These are phyloP conservation scores for Talaromyces adpressus DNA, from an alignment of 495 filamentous ascomycete species.

Conservation along the genomic window DNA sequence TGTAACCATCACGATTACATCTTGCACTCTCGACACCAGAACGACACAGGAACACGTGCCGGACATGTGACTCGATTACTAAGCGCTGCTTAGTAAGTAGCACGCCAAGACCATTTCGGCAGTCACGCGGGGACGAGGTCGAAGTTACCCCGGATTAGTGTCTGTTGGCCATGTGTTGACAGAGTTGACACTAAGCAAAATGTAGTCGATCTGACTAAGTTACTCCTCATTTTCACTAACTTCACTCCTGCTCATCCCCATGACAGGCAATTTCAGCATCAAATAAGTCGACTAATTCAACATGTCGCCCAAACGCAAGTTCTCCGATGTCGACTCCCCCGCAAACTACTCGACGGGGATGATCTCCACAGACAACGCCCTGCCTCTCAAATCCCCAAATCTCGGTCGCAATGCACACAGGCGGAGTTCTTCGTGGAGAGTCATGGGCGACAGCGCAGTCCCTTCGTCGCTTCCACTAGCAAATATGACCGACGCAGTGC, in stretches of 20 bases:
- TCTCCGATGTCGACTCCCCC: background rate
- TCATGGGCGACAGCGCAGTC: constrained; percentile 13
- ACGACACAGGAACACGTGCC: background rate
- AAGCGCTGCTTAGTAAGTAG: background rate
- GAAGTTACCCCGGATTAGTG: background rate
- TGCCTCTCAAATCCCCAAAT: background rate
- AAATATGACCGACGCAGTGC: constrained; percentile 38
- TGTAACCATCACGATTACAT: background rate
- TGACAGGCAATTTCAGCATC: background rate
- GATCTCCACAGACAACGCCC: background rate
- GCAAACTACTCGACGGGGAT: background rate
- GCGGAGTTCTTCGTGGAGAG: constrained; percentile 1
- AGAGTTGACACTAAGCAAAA: background rate
- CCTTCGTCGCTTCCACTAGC: constrained; percentile 25
- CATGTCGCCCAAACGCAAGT: constrained; percentile 3
- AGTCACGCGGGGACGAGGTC: background rate
- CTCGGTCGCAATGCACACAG: background rate
- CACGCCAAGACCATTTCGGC: background rate
- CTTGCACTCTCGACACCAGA: background rate
- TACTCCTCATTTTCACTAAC: background rate
- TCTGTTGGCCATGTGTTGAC: background rate
- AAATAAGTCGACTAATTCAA: background rate
- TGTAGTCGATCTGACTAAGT: background rate
- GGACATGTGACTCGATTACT: background rate
- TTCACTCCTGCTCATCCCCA: background rate